phyloP scores from a whole-genome alignment of 179 eudicot genomes.

The Camellia oleifera region DNA sequence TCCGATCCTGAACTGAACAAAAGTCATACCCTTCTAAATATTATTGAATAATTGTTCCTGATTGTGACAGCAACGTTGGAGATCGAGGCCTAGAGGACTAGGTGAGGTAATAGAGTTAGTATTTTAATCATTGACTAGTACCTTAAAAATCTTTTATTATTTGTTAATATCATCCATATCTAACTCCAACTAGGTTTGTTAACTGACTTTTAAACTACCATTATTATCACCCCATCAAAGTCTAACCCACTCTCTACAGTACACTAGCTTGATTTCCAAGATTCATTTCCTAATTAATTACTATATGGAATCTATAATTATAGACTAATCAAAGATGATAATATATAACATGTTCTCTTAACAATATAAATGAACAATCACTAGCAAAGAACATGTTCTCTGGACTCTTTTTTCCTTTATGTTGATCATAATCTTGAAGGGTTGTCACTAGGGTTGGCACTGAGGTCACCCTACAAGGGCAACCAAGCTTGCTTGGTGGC shows the following conservation, averaged over 20 bases:
- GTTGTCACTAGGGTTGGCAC: slow-evolving; percentile 10
- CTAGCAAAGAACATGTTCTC: slow-evolving; percentile 2
- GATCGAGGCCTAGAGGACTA: background rate
- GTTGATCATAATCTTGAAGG: background rate
- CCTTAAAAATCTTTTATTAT: background rate
- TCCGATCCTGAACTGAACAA: too few species aligned
- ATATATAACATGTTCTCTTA: background rate
- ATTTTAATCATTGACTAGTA: background rate
- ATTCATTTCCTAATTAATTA: background rate
- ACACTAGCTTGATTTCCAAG: slow-evolving; percentile 6
- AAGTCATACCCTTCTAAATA: too few species aligned
- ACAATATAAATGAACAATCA: background rate
- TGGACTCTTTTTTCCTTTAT: background rate
- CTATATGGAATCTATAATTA: background rate
- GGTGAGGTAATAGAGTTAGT: background rate
- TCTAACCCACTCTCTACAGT: background rate
- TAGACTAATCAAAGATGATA: background rate
- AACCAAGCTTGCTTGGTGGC: background rate
- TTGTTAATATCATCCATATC: background rate
- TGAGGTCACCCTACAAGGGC: background rate
- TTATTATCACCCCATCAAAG: background rate
- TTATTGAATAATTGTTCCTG: too few species aligned
- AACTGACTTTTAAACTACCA: background rate
- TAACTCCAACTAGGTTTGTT: background rate
- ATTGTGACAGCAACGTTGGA: too few species aligned